Evolutionary conservation across 345 rosid genomes (phyloP).

Genomic region (Geranium brycei): DNA sequence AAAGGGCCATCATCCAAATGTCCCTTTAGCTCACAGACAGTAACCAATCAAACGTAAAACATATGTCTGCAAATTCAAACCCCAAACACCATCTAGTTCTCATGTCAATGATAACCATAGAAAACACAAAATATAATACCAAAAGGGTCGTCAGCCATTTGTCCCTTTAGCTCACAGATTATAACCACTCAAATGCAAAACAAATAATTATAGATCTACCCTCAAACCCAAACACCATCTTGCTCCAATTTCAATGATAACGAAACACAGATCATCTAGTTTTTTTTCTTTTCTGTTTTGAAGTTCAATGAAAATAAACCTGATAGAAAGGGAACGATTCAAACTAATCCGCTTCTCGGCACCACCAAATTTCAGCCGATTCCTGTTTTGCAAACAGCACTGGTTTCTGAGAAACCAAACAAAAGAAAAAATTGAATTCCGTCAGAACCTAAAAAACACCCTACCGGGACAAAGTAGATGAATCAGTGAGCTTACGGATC

Average conservation of each 20-base stretch:
- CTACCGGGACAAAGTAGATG: background rate
- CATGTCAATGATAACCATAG: no score
- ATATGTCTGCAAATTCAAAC: no score
- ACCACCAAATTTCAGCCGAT: conserved; percentile 40
- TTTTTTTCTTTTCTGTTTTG: background rate
- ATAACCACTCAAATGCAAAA: no score
- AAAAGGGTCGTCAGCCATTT: no score
- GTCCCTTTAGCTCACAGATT: no score
- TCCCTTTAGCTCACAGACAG: background rate
- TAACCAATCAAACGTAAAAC: no score
- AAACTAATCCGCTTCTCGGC: conserved; percentile 61
- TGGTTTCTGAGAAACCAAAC: conserved; percentile 13
- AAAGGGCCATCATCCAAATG: background rate
- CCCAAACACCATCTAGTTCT: no score
- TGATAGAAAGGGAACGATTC: conserved; percentile 85
- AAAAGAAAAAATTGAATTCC: background rate
- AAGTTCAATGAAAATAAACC: conserved; percentile 22
- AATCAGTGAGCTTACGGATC: background rate
- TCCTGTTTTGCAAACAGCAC: conserved; percentile 11
- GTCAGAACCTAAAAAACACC: background rate
- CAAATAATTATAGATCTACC: no score
- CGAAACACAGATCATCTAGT: background rate
- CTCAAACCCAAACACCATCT: background rate
- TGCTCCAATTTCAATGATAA: background rate
- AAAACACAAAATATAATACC: no score